Base-by-base conservation (phyloP, 345 rosid genomes). In the Eucalyptus tenuipes region DNA sequence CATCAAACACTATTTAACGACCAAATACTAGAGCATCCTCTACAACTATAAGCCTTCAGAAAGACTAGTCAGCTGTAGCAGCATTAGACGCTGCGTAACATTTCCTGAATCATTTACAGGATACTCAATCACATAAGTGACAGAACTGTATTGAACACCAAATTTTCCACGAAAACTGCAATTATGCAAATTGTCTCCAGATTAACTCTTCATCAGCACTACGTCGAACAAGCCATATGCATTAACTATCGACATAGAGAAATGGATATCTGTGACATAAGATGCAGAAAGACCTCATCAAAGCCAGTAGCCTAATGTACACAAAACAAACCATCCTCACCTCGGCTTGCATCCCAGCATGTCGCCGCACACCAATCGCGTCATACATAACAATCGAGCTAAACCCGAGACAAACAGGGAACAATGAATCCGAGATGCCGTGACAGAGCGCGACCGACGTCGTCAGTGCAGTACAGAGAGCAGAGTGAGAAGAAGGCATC, bases 271-370 rank as follows among this genome's bases (percentile, higher is more conserved):
- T 20, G 47, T 2, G 82, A 37, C 45, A 37, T 37, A 75, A 37
- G 27, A 11, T 18, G 27, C 27, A 75, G 82, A 37, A 20, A 75
- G 40, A 75, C 45, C 25, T 49, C 57, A 47, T 81, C 53, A 42
- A 18, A 59, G 22, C 29, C 79, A 50, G 40, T 68, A 85, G 88
- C 82, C 27, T 20, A 37, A 75, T 75, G 82, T 75, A 18, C 52
- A 44, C 44, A 87, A 82, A 50, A 66, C 52, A 31, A 42, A 87
- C 57, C 22, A 47, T 20, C 85, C 57, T 91, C 91, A 96, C 99
- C 99, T 95, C 93, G 91, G 99, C 99, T 91, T 97, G 99, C 97
- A 97, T 95, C 79, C 99, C 99, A 20, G 99, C 99, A 88, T 97
- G 99, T n/a, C 99, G 95, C 92, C 99, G 90, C 53, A 97, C 98